Evolutionary conservation across 2,329 filamentous ascomycete genomes (phyloP).

Genomic region (Celoporthe dispersa): DNA sequence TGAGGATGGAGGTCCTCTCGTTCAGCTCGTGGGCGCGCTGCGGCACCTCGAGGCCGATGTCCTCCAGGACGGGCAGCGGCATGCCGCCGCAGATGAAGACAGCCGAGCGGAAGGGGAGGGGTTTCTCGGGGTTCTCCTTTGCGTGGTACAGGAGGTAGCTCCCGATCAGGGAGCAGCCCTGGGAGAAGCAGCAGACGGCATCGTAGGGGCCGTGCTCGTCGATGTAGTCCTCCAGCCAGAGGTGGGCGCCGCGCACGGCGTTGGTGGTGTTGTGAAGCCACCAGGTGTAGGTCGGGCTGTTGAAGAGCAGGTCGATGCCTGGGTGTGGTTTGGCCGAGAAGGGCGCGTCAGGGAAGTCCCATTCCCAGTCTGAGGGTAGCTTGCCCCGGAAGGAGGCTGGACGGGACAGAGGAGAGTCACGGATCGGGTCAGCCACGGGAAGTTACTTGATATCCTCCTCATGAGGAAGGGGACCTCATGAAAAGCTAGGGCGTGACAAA

Average conservation of each 20-base stretch:
- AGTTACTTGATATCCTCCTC: not conserved
- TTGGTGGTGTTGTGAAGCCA: conserved; percentile 36
- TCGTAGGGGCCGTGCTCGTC: conserved; percentile 42
- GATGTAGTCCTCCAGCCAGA: conserved; percentile 43
- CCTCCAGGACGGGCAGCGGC: conserved; percentile 40
- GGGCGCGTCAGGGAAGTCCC: conserved; percentile 43
- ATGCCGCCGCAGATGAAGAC: conserved; percentile 47
- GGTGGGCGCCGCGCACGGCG: conserved; percentile 41
- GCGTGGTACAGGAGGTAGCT: conserved; percentile 46
- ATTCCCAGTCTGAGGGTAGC: conserved; percentile 38
- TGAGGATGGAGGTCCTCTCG: conserved; percentile 33
- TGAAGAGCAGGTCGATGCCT: conserved; percentile 41
- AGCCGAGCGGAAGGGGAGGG: conserved; percentile 44
- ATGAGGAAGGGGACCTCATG: not conserved
- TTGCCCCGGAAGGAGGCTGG: conserved; percentile 42
- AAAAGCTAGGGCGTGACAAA: conserved; percentile 29
- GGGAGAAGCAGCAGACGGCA: conserved; percentile 43
- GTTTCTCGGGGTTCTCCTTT: conserved; percentile 37
- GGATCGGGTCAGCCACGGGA: conserved; percentile 10
- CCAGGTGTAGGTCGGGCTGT: conserved; percentile 37
- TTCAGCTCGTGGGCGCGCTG: conserved; percentile 39
- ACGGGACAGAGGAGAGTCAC: not conserved
- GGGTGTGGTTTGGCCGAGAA: conserved; percentile 38
- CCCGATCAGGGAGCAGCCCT: conserved; percentile 44
- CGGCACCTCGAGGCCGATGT: conserved; percentile 42